Base-by-base conservation (phyloP, 352 stramenopile species). In the Phytopythium litorale region DNA sequence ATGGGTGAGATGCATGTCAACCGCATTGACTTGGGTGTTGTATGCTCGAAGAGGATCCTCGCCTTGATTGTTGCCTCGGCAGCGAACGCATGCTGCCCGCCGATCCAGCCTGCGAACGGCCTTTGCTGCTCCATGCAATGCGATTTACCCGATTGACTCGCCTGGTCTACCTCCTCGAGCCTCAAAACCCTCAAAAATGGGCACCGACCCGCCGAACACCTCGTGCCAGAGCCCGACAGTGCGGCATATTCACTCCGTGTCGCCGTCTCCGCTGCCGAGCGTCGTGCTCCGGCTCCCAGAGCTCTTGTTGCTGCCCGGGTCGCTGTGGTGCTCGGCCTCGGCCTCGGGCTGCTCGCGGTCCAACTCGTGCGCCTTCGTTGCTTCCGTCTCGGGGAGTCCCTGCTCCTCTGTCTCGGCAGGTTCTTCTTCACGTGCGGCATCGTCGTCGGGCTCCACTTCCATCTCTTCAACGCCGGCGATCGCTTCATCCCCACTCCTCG, bases 291-390 rank as follows among this genome's bases (percentile, higher is more conserved):
- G 38, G 16, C 55, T 60, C 13, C 40, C 40, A 3, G 38, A 49
- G 35, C 54, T 60, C 37, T 60, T 60, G 35, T 49, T 23, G 23
- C 54, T 60, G n/a, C 23, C 35, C 23, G n/a, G 53, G 12, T 58
- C 53, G 35, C 53, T 58, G 12, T n/a, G 19, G 37, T 58, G 18
- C 35, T 23, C 35, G 15, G 37, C 53, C n/a, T 46, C 52, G 9
- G 4, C 19, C 25, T 58, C n/a, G 11, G 35, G 4, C 12, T 23
- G n/a, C n/a, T 58, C 38, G 11, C 35, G n/a, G 13, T 49, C 23
- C 28, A 28, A 57, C 8, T 45, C 51, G 19, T 19, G 30, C 32
- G 33, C 32, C 15, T 52, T 50, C 9, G 55, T 60, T 19, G 25
- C 37, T 21, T 52, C 25, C 33, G 55, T 19, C 11, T 49, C 33